A percentile compares a stretch with the other conserved stretches of the same genome.
Evolutionary conservation across 352 stramenopile species (phyloP).

Genomic region (Globisporangium rhizosaccharum): DNA sequence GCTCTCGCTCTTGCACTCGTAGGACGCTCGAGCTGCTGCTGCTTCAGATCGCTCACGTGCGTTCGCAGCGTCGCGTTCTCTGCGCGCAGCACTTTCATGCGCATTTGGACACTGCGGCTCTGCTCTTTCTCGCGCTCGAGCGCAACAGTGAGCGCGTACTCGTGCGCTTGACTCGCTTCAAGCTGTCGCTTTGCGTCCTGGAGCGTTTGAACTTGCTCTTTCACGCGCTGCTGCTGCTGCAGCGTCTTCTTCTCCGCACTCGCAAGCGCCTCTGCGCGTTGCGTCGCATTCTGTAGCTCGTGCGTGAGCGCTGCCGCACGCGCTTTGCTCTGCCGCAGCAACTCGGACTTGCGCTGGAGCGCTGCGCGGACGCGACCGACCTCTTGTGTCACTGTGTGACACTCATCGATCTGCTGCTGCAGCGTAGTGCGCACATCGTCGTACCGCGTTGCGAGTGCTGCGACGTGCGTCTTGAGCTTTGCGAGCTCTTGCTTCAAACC

Average conservation of each 20-base stretch:
- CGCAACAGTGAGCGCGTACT: slow-evolving; percentile 28
- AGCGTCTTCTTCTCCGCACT: slow-evolving; percentile 21
- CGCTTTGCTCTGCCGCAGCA: slow-evolving; percentile 34
- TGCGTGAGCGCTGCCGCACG: slow-evolving; percentile 22
- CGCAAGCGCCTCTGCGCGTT: slow-evolving; percentile 21
- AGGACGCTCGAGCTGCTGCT: not conserved
- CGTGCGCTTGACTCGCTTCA: slow-evolving; percentile 22
- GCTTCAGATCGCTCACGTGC: slow-evolving; percentile 14
- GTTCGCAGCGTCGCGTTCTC: slow-evolving; percentile 34
- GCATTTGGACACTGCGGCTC: slow-evolving; percentile 13
- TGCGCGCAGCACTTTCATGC: slow-evolving; percentile 28
- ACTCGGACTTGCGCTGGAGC: slow-evolving; percentile 44
- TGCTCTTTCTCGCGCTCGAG: slow-evolving; percentile 29
- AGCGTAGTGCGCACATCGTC: slow-evolving; percentile 23
- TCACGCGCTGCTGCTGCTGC: slow-evolving; percentile 27
- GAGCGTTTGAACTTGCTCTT: slow-evolving; percentile 32
- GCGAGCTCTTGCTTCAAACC: slow-evolving; percentile 26
- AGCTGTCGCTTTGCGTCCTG: slow-evolving; percentile 30
- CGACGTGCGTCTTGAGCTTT: slow-evolving; percentile 24
- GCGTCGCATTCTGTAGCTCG: slow-evolving; percentile 20
- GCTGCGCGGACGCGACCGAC: slow-evolving; percentile 24
- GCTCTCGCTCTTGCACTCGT: not conserved
- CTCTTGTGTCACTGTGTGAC: slow-evolving; percentile 18
- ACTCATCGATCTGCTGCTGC: slow-evolving; percentile 20
- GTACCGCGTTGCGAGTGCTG: slow-evolving; percentile 29